These are phyloP conservation scores for Taiwanofungus camphoratus DNA, from an alignment of 1,284 basidiomycete species.

Conservation along the genomic window DNA sequence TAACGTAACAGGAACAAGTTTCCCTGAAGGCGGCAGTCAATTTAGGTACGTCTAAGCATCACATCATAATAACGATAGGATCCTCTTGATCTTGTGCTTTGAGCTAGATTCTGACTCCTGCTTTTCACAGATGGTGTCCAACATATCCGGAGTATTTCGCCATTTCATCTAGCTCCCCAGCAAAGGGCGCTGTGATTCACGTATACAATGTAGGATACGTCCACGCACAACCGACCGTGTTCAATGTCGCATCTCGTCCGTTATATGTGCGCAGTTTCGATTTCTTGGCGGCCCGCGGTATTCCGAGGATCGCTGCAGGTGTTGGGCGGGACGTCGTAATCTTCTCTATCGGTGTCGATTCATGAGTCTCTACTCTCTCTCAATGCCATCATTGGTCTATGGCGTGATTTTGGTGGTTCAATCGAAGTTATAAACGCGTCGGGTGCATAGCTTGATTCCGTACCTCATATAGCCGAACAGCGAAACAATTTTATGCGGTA, in stretches of 20 bases:
- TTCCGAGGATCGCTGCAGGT: slow-evolving; percentile 60
- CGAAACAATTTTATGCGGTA: too few relatives aligned
- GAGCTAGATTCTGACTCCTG: too few relatives aligned
- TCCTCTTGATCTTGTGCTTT: too few relatives aligned
- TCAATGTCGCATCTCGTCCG: slow-evolving; percentile 53
- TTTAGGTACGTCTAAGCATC: slow-evolving; percentile 49
- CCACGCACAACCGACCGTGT: slow-evolving; percentile 54
- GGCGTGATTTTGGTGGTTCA: too few relatives aligned
- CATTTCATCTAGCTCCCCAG: slow-evolving; percentile 53
- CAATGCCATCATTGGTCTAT: too few relatives aligned
- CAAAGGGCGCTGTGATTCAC: slow-evolving; percentile 59
- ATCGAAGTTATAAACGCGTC: too few relatives aligned
- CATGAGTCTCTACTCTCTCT: too few relatives aligned
- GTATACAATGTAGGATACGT: slow-evolving; percentile 61
- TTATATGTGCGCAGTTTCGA: slow-evolving; percentile 69
- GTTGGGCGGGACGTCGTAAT: slow-evolving; percentile 48
- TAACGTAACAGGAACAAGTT: slow-evolving; percentile 47
- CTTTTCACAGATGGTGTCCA: slow-evolving; percentile 61
- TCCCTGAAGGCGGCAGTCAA: slow-evolving; percentile 56
- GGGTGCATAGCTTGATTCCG: too few relatives aligned
- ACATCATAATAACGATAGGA: background rate
- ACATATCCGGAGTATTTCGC: slow-evolving; percentile 71
- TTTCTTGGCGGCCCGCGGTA: slow-evolving; percentile 53
- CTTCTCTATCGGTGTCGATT: slow-evolving; percentile 32
- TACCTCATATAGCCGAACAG: too few relatives aligned